Evolutionary conservation across 1,284 basidiomycete species (phyloP).

Genomic region (Anthracocystis walkeri): DNA sequence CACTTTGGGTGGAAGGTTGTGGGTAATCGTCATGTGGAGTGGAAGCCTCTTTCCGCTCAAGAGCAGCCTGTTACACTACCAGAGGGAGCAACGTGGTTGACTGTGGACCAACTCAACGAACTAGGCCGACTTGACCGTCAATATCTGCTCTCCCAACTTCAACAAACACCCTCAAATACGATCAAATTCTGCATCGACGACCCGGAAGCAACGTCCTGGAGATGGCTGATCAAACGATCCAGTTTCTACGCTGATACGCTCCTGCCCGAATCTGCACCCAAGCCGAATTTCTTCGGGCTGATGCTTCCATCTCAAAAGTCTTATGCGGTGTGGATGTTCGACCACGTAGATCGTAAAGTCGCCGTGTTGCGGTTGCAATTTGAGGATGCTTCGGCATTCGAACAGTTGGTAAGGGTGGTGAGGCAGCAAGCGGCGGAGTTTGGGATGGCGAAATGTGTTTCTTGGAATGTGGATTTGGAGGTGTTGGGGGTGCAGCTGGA

Average conservation of each 20-base stretch:
- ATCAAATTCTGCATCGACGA: conserved; percentile 45
- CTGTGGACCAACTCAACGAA: conserved; percentile 20
- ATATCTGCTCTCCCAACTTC: conserved; percentile 26
- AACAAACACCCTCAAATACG: not conserved
- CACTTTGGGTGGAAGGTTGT: conserved; percentile 70
- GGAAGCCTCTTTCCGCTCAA: conserved; percentile 18
- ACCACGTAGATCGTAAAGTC: conserved; percentile 34
- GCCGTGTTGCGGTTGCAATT: conserved; percentile 31
- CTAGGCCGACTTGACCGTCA: conserved; percentile 30
- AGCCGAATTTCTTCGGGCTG: conserved; percentile 26
- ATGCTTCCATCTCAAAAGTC: conserved; percentile 12
- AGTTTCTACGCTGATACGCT: conserved; percentile 39
- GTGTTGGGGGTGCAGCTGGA: conserved; percentile 22
- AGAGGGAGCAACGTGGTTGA: conserved; percentile 21
- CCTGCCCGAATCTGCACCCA: conserved; percentile 21
- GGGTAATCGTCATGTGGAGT: conserved; percentile 39
- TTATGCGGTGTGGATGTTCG: conserved; percentile 49
- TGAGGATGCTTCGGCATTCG: conserved; percentile 5
- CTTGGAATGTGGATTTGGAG: conserved; percentile 46
- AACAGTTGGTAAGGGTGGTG: conserved; percentile 16
- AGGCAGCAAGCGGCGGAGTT: conserved; percentile 20
- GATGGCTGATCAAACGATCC: conserved; percentile 45
- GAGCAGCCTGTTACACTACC: conserved; percentile 1
- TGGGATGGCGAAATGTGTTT: conserved; percentile 32
- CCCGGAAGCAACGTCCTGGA: conserved; percentile 43